Conservation (phyloP, 1,139 yeast species). For the Hansenula sp. region DNA sequence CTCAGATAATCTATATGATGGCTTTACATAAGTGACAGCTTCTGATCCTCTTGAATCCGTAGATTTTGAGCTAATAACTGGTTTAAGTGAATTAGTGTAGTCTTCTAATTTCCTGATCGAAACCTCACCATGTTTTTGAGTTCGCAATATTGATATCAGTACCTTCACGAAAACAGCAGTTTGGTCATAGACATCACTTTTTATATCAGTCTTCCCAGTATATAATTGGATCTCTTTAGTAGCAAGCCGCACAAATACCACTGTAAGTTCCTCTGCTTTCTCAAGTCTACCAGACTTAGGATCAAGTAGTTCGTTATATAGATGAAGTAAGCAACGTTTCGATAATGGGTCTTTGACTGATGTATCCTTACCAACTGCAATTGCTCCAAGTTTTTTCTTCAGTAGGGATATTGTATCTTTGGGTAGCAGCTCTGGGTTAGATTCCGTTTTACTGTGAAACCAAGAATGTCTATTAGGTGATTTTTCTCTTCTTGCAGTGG, state of each 20-base stretch:
- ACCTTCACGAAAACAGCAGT: slow-evolving; percentile 55
- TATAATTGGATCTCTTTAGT: slow-evolving; percentile 59
- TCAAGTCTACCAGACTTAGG: slow-evolving; percentile 42
- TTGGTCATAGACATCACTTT: slow-evolving; percentile 47
- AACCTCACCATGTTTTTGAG: slow-evolving; percentile 38
- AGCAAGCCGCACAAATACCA: slow-evolving; percentile 61
- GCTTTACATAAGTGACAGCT: slow-evolving; percentile 23
- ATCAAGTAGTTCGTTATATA: slow-evolving; percentile 58
- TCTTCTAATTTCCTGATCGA: slow-evolving; percentile 40
- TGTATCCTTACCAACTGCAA: slow-evolving; percentile 45
- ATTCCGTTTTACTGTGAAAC: slow-evolving; percentile 7
- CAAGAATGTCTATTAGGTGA: slow-evolving; percentile 13
- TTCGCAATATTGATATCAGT: slow-evolving; percentile 42
- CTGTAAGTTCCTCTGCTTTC: slow-evolving; percentile 59
- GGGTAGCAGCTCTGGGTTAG: slow-evolving; percentile 32
- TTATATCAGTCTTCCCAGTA: slow-evolving; percentile 36
- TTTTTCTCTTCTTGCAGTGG: neutral
- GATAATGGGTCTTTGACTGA: slow-evolving; percentile 27
- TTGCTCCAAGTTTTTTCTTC: slow-evolving; percentile 43
- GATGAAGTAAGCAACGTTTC: slow-evolving; percentile 47
- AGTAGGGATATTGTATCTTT: slow-evolving; percentile 42
- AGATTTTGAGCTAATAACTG: slow-evolving; percentile 8
- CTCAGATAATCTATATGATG: slow-evolving; percentile 46
- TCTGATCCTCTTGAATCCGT: slow-evolving; percentile 8
- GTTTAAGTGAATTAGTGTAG: slow-evolving; percentile 36